A percentile compares a stretch with the other conserved stretches of the same genome.
phyloP scores from a whole-genome alignment of 2,329 filamentous ascomycete genomes.

The Aquanectria penicillioides region DNA sequence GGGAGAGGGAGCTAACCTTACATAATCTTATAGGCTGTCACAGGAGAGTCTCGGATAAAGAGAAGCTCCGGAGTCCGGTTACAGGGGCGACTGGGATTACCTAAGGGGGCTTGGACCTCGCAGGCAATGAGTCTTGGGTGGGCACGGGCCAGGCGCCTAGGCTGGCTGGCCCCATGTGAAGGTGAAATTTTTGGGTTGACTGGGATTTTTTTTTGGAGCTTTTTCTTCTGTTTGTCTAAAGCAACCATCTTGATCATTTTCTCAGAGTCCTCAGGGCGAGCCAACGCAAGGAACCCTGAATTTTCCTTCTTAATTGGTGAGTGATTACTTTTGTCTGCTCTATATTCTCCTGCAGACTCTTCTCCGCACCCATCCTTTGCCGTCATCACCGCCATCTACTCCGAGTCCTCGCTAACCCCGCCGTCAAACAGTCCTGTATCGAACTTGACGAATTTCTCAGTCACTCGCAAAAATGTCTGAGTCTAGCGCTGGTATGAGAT shows the following conservation, averaged over 20 bases:
- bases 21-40: slow-evolving; percentile 39
- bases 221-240: slow-evolving; percentile 26
- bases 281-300: slow-evolving; percentile 70
- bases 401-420: slow-evolving; percentile 27
- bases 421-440: slow-evolving; percentile 22
- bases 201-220: slow-evolving; percentile 30
- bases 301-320: slow-evolving; percentile 28
- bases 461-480: slow-evolving; percentile 40
- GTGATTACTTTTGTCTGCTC: neutral
- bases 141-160: slow-evolving; percentile 31
- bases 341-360: neutral
- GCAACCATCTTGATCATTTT: slow-evolving; percentile 21
- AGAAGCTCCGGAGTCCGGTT: slow-evolving; percentile 7
- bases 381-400: neutral
- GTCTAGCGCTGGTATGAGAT: slow-evolving; percentile 37
- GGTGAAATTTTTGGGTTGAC: slow-evolving; percentile 37
- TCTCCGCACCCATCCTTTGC: neutral
- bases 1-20: slow-evolving; percentile 43
- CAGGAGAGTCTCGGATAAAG: slow-evolving; percentile 35
- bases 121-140: slow-evolving; percentile 4
- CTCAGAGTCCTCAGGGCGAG: slow-evolving; percentile 60
- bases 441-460: slow-evolving; percentile 24
- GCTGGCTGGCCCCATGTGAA: slow-evolving; percentile 18
- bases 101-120: too few species aligned
- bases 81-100: neutral